phyloP scores from a whole-genome alignment of 139 green algal genomes.

The Chlamydomonas sphaeroides region DNA sequence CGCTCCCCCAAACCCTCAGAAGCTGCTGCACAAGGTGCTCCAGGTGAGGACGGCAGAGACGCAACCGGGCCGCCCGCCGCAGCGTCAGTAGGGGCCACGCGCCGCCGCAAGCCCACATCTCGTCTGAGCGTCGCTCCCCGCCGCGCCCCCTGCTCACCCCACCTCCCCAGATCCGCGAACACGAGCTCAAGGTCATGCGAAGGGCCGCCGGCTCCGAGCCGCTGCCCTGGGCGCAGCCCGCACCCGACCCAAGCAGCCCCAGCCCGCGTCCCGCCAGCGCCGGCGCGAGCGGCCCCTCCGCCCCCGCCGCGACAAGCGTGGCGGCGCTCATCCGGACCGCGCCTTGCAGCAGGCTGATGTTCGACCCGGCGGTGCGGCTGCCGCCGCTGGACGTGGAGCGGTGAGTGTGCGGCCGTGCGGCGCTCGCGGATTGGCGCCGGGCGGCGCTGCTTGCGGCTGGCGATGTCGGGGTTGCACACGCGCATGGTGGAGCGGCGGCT shows the following conservation, averaged over 20 bases:
- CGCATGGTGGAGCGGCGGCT: too few species aligned
- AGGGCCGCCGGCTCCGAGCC: neutral
- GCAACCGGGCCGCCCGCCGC: too few species aligned
- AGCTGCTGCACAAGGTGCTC: conserved; percentile 17
- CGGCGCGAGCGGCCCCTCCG: too few species aligned
- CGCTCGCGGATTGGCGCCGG: too few species aligned
- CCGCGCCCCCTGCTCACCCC: neutral
- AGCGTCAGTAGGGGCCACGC: too few species aligned
- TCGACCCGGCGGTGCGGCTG: neutral
- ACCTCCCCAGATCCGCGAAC: neutral
- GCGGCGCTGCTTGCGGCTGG: too few species aligned
- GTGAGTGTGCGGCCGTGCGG: too few species aligned
- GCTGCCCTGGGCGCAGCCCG: neutral
- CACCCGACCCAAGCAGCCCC: neutral
- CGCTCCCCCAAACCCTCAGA: too few species aligned
- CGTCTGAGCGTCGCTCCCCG: too few species aligned
- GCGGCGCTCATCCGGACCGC: neutral
- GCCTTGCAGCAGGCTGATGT: neutral
- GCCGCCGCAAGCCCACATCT: too few species aligned
- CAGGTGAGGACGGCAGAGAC: too few species aligned
- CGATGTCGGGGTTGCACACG: too few species aligned
- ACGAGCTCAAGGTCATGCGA: conserved; percentile 27
- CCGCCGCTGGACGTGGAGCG: neutral
- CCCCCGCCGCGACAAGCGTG: neutral
- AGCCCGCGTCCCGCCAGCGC: neutral